Evolutionary conservation across 2,329 filamentous ascomycete genomes (phyloP).

Genomic region (Aphanoascus verrucosus): DNA sequence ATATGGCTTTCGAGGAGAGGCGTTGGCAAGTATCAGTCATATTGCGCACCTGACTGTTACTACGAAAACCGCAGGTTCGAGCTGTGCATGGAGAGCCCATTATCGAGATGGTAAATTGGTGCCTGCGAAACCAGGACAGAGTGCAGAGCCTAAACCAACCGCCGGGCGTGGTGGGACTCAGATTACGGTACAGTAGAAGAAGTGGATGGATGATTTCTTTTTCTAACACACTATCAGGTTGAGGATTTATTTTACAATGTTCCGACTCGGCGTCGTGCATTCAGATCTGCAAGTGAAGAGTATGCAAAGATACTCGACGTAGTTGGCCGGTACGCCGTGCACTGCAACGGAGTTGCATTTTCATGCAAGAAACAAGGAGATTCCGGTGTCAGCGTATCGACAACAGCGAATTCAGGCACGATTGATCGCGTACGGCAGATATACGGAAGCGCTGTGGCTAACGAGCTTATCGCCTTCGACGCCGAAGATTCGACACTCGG

Average conservation of each 20-base stretch:
- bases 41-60: constrained; percentile 93
- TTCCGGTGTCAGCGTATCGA: constrained; percentile 67
- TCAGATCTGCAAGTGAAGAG: constrained; percentile 84
- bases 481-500: constrained; percentile 66
- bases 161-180: constrained; percentile 86
- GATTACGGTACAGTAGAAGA: constrained; percentile 56
- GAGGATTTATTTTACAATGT: constrained; percentile 98
- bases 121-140: constrained; percentile 78
- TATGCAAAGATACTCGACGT: constrained; percentile 97
- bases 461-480: constrained; percentile 71
- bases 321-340: constrained; percentile 84
- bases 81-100: constrained; percentile 79
- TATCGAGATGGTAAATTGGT: constrained; percentile 75
- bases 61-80: constrained; percentile 80
- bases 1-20: constrained; percentile 96
- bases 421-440: constrained; percentile 84
- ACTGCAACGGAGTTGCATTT: constrained; percentile 84
- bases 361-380: constrained; percentile 96
- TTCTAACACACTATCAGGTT: constrained; percentile 39
- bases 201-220: background rate
- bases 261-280: constrained; percentile 75
- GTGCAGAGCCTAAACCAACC: constrained; percentile 71
- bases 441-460: constrained; percentile 71
- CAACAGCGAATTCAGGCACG: constrained; percentile 59
- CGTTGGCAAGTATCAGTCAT: constrained; percentile 93